Conservation (phyloP, 495 filamentous ascomycete genomes). For the Filosporella fistucella region DNA sequence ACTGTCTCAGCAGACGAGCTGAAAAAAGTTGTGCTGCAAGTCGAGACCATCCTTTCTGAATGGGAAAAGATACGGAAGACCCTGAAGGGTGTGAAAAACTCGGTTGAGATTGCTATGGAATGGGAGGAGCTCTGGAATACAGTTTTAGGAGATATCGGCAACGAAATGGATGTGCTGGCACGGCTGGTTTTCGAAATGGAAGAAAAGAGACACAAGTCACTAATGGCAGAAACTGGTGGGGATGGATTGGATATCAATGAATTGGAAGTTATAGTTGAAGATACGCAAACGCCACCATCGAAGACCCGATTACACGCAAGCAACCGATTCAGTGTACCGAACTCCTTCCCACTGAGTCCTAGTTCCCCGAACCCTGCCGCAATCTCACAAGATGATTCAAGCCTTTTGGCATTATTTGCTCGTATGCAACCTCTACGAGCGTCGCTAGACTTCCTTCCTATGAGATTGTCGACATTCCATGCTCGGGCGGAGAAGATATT, state of each 20-base stretch:
- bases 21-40: slow-evolving; percentile 69
- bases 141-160: slow-evolving; percentile 88
- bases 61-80: slow-evolving; percentile 77
- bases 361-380: slow-evolving; percentile 54
- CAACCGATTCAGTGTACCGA: slow-evolving; percentile 64
- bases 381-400: slow-evolving; percentile 72
- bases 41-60: slow-evolving; percentile 78
- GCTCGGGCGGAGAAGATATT: slow-evolving; percentile 69
- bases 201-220: slow-evolving; percentile 75
- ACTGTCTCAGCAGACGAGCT: slow-evolving; percentile 64
- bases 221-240: slow-evolving; percentile 51
- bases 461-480: slow-evolving; percentile 85
- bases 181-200: slow-evolving; percentile 94
- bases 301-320: slow-evolving; percentile 31
- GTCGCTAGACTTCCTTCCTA: slow-evolving; percentile 94
- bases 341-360: slow-evolving; percentile 48
- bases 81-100: slow-evolving; percentile 73
- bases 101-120: slow-evolving; percentile 95
- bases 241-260: slow-evolving; percentile 79
- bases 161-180: slow-evolving; percentile 80
- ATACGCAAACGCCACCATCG: slow-evolving; percentile 64
- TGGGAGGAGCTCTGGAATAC: slow-evolving; percentile 97
- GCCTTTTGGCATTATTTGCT: slow-evolving; percentile 81
- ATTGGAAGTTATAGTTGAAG: slow-evolving; percentile 90
- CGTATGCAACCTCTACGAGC: slow-evolving; percentile 91